phyloP scores from a whole-genome alignment of 805 yeast species.

The Wickerhamomyces kurtzmanii region DNA sequence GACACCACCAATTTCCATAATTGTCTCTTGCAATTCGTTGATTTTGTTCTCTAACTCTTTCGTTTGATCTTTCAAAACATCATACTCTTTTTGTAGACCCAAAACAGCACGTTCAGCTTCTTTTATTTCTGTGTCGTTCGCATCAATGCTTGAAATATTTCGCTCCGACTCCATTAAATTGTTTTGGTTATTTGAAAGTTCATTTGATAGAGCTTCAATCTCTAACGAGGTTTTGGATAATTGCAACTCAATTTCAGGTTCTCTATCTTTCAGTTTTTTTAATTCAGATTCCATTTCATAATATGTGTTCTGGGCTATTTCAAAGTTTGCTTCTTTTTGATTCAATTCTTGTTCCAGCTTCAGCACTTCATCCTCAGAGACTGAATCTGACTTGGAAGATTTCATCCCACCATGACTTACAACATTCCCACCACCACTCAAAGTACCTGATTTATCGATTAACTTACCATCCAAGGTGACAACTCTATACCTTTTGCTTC shows the following conservation, averaged over 20 bases:
- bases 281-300: conserved; percentile 53
- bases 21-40: conserved; percentile 55
- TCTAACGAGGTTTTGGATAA: conserved; percentile 55
- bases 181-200: conserved; percentile 34
- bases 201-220: conserved; percentile 47
- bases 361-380: conserved; percentile 47
- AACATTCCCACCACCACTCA: conserved; percentile 90
- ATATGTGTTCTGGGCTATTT: conserved; percentile 36
- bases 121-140: conserved; percentile 27
- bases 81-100: conserved; percentile 29
- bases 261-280: conserved; percentile 46
- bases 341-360: conserved; percentile 41
- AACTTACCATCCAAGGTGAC: conserved; percentile 90
- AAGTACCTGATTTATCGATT: conserved; percentile 88
- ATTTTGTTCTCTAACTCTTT: conserved; percentile 47
- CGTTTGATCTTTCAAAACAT: conserved; percentile 41
- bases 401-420: conserved; percentile 73
- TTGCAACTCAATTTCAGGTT: conserved; percentile 59
- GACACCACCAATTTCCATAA: conserved; percentile 89
- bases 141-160: conserved; percentile 9
- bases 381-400: conserved; percentile 23
- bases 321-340: conserved; percentile 44
- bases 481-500: conserved; percentile 71
- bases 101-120: conserved; percentile 22
- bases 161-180: conserved; percentile 28